phyloP scores from a whole-genome alignment of 2,329 filamentous ascomycete genomes.

The Chaetomiaceae sp. region DNA sequence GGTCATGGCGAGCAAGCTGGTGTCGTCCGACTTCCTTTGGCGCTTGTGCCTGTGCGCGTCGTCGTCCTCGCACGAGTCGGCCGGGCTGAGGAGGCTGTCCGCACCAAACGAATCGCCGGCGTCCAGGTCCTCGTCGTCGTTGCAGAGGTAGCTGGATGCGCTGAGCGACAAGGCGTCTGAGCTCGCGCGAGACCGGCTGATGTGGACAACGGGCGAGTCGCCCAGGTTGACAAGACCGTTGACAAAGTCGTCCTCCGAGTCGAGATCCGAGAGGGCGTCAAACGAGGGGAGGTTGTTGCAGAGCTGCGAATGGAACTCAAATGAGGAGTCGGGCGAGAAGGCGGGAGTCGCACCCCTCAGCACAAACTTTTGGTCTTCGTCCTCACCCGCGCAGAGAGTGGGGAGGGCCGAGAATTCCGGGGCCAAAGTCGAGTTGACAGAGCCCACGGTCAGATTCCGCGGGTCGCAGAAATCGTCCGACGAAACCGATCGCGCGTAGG shows the following conservation, averaged over 20 bases:
- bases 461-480: constrained; percentile 84
- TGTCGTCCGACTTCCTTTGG: constrained; percentile 47
- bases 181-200: constrained; percentile 66
- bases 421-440: constrained; percentile 45
- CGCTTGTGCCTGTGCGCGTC: constrained; percentile 55
- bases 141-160: constrained; percentile 27
- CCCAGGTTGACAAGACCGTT: constrained; percentile 67
- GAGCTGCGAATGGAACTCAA: constrained; percentile 49
- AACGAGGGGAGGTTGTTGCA: constrained; percentile 69
- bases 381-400: constrained; percentile 56
- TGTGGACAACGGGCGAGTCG: constrained; percentile 47
- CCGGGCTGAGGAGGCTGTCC: constrained; percentile 58
- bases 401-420: constrained; percentile 63
- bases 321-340: constrained; percentile 35
- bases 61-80: constrained; percentile 46
- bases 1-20: constrained; percentile 32
- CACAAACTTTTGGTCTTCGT: constrained; percentile 49
- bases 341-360: constrained; percentile 44
- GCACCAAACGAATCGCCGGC: constrained; percentile 59
- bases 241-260: constrained; percentile 84
- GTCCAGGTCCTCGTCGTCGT: constrained; percentile 61
- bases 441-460: constrained; percentile 73
- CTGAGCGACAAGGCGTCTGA: constrained; percentile 64
- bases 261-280: constrained; percentile 82
- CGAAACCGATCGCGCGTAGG: constrained; percentile 65